Base-by-base conservation (phyloP, 2,329 filamentous ascomycete genomes). In the Apiospora arundinis region DNA sequence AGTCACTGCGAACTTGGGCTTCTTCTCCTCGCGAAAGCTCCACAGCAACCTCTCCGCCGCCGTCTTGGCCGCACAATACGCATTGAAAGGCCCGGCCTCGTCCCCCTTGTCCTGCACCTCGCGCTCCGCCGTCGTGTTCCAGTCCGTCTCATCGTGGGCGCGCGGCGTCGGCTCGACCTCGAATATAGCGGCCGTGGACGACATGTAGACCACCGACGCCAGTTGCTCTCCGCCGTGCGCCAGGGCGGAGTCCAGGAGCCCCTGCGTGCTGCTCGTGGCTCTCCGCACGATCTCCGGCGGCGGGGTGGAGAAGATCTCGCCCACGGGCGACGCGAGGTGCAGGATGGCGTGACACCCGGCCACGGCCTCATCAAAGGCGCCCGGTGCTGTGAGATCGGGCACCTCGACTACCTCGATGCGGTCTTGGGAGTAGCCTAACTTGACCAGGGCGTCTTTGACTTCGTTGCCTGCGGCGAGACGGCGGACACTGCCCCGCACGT, bases 401-500 rank as follows among this genome's bases (percentile, higher is more conserved):
- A 78, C 74, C 28, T 78, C 71, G 49, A 78, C 72, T 44, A 79
- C 73, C 23, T 79, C 77, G 71, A 77, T 72, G 49, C 73, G 71
- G 42, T 9, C 70, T 63, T 32, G 25, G 2, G 60, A 63, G 71
- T 75, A 77, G 25, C 77, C 77, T 11, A 77, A 46, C 25, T 56
- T 68, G 65, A 72, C 69, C 40, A 79, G 72, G 21, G 74, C 74
- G 3, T 73, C 72, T 52, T 76, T 75, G 8, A 77, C 74, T 70
- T 76, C 76, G 71, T 74, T 52, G n/a, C 77, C 78, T 42, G 75
- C 70, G 21, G 48, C 69, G 45, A 75, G 67, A 28, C 76, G 74
- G 56, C 78, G 78, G 44, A 79, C 78, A 21, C 77, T 78, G 18
- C 78, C 78, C 23, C 78, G 75, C 23, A 79, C 76, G 45, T 71